phyloP scores from a whole-genome alignment of 176 grass and related monocot species.

The Luzula sylvatica region DNA sequence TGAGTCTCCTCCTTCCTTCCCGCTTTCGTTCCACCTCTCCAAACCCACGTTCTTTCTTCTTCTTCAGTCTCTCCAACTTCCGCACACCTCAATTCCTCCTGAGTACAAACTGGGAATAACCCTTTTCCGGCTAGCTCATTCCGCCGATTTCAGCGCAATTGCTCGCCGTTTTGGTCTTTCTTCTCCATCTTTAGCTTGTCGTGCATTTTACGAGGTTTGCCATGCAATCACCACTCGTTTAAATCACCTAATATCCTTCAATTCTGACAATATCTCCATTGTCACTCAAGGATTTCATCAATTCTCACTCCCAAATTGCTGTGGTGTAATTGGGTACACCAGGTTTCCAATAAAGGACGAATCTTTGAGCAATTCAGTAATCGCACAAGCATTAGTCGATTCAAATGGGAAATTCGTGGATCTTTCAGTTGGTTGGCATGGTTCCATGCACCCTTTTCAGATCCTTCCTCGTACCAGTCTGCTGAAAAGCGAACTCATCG shows the following conservation, averaged over 20 bases:
- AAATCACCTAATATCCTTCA: slow-evolving; percentile 43
- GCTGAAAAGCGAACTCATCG: slow-evolving; percentile 35
- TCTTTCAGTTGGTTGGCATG: slow-evolving; percentile 70
- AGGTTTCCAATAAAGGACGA: slow-evolving; percentile 26
- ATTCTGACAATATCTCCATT: slow-evolving; percentile 41
- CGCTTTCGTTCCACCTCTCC: slow-evolving; percentile 69
- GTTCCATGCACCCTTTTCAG: slow-evolving; percentile 32
- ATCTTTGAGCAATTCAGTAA: slow-evolving; percentile 13
- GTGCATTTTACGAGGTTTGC: slow-evolving; percentile 86
- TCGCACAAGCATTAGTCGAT: slow-evolving; percentile 70
- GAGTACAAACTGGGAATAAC: slow-evolving; percentile 73
- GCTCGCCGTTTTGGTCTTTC: slow-evolving; percentile 75
- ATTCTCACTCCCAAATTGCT: slow-evolving; percentile 69
- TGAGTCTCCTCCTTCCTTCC: slow-evolving; percentile 35
- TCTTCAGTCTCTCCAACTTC: slow-evolving; percentile 50
- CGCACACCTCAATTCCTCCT: slow-evolving; percentile 29
- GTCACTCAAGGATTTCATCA: slow-evolving; percentile 60
- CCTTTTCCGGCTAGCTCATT: slow-evolving; percentile 86
- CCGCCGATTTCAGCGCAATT: slow-evolving; percentile 35
- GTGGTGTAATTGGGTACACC: slow-evolving; percentile 61
- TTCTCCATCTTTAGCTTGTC: slow-evolving; percentile 34
- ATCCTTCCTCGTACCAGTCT: slow-evolving; percentile 59
- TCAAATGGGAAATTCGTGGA: slow-evolving; percentile 78
- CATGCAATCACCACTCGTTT: slow-evolving; percentile 53
- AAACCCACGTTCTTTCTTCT: slow-evolving; percentile 51